Conservation (phyloP, 139 green algal genomes). For the Chlamydomonas sphaeroides region DNA sequence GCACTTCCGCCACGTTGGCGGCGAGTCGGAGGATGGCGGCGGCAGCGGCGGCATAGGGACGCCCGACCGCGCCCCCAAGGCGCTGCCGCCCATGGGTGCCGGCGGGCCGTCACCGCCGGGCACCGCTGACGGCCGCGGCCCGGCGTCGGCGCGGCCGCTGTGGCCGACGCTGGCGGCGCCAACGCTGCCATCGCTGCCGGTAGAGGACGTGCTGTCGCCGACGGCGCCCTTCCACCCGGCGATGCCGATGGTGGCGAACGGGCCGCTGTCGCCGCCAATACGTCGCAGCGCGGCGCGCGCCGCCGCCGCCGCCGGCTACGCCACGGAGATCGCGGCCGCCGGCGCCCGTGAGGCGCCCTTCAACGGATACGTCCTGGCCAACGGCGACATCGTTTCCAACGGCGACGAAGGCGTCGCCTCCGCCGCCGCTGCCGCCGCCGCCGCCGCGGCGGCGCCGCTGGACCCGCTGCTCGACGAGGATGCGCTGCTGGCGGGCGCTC, state of each 20-base stretch:
- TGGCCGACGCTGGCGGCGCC: too few relatives aligned
- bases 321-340: too few relatives aligned
- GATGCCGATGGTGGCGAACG: too few relatives aligned
- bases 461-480: conserved; percentile 36
- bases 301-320: too few relatives aligned
- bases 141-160: too few relatives aligned
- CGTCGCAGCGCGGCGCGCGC: too few relatives aligned
- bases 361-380: not conserved
- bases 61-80: too few relatives aligned
- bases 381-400: too few relatives aligned
- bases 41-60: not conserved
- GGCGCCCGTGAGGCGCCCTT: not conserved
- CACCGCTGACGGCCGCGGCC: not conserved
- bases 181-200: too few relatives aligned
- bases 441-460: too few relatives aligned
- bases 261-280: conserved; percentile 27
- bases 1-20: conserved; percentile 18
- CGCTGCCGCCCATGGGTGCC: not conserved
- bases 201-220: conserved; percentile 1
- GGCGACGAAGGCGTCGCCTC: too few relatives aligned
- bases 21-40: not conserved
- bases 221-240: not conserved
- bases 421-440: too few relatives aligned
- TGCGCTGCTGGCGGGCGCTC: conserved; percentile 10
- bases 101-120: not conserved